These are phyloP conservation scores for Pythium rishiriense DNA, from an alignment of 352 stramenopile genomes.

Conservation along the genomic window DNA sequence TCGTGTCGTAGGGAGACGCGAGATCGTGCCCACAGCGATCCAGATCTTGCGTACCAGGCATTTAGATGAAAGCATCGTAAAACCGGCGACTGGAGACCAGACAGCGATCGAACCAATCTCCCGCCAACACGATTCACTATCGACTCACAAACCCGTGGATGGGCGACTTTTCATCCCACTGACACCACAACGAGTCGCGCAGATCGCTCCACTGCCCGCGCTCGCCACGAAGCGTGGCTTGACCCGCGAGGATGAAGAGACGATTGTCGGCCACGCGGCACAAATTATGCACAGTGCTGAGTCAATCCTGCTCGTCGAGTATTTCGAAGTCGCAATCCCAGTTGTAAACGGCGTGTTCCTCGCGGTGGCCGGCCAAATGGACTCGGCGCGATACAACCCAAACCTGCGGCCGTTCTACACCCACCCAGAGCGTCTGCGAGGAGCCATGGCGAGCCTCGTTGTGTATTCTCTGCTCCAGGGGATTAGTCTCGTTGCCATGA, in stretches of 20 bases:
- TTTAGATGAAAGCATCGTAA: background rate
- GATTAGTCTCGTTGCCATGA: slow-evolving; percentile 12
- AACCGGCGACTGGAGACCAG: background rate
- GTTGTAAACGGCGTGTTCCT: slow-evolving; percentile 9
- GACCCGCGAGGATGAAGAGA: background rate
- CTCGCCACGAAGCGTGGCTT: too few species aligned
- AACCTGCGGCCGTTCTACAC: slow-evolving; percentile 11
- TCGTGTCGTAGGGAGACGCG: background rate
- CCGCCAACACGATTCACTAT: too few species aligned
- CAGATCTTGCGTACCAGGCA: background rate
- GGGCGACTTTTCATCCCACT: too few species aligned
- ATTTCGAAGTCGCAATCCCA: slow-evolving; percentile 15
- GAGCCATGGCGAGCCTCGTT: background rate
- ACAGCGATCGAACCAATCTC: background rate
- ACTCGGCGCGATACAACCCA: slow-evolving; percentile 13
- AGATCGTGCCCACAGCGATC: slow-evolving; percentile 3
- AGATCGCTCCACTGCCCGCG: background rate
- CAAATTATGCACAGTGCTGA: slow-evolving; percentile 16
- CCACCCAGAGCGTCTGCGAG: background rate
- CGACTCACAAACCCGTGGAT: too few species aligned
- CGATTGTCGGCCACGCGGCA: background rate
- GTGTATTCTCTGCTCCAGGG: slow-evolving; percentile 8
- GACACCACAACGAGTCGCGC: background rate
- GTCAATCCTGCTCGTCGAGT: slow-evolving; percentile 20
- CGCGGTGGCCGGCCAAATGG: background rate